These are phyloP conservation scores for Retiboletus flavoniger DNA, from an alignment of 1,284 basidiomycete genomes.

Conservation along the genomic window DNA sequence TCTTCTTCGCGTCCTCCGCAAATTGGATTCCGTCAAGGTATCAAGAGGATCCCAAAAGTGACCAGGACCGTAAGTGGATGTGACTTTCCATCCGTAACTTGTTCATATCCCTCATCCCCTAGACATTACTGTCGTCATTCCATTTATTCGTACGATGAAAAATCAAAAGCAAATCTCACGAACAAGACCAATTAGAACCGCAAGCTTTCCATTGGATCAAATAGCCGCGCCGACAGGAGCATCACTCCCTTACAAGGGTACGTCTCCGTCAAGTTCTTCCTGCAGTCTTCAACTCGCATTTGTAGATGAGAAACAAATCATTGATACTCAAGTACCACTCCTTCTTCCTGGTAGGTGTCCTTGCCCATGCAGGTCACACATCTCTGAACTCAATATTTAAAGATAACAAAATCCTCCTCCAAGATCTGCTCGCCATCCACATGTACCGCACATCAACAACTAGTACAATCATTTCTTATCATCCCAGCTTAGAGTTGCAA, in stretches of 20 bases:
- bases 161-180: constrained; percentile 20
- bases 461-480: constrained; percentile 45
- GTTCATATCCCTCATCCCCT: constrained; percentile 2
- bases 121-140: constrained; percentile 51
- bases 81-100: too few relatives aligned
- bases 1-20: constrained; percentile 56
- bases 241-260: constrained; percentile 19
- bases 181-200: constrained; percentile 8
- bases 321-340: constrained; percentile 53
- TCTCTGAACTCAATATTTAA: background rate
- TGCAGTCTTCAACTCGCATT: background rate
- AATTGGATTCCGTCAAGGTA: constrained; percentile 58
- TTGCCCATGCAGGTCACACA: too few relatives aligned
- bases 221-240: background rate
- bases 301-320: constrained; percentile 36
- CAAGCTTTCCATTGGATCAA: background rate
- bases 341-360: constrained; percentile 28
- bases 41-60: constrained; percentile 41
- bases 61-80: constrained; percentile 47
- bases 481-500: constrained; percentile 32
- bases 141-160: constrained; percentile 44
- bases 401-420: constrained; percentile 30
- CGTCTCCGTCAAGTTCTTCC: background rate
- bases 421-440: constrained; percentile 42
- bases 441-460: constrained; percentile 36